phyloP scores from a whole-genome alignment of 78 protist genomes.

The Chrysochromulina parva region DNA sequence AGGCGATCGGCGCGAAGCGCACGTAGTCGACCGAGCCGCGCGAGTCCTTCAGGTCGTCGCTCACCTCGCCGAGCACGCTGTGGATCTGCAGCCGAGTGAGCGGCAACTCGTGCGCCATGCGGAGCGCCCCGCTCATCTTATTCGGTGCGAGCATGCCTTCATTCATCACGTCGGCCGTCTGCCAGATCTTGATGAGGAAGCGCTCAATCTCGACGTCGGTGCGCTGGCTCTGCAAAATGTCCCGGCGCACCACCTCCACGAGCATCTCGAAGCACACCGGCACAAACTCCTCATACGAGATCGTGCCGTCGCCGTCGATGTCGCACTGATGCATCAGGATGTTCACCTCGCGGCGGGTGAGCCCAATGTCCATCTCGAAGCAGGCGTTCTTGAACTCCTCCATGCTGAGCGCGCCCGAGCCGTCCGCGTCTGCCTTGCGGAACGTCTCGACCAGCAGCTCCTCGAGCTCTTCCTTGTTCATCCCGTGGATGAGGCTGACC shows the following conservation, averaged over 20 bases:
- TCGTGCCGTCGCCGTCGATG: not conserved
- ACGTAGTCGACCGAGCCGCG: not conserved
- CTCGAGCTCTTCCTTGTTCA: not conserved
- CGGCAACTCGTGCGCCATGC: not conserved
- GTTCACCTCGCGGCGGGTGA: not conserved
- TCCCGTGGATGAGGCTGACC: slow-evolving; percentile 2
- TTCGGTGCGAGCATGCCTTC: not conserved
- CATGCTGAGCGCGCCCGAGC: not conserved
- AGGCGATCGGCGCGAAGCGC: not conserved
- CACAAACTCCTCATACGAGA: not conserved
- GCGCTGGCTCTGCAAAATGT: no score
- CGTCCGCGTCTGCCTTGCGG: not conserved
- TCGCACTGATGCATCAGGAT: not conserved
- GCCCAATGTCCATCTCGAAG: not conserved
- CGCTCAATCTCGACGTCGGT: not conserved
- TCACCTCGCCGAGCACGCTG: not conserved
- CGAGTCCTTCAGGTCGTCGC: not conserved
- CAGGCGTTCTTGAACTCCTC: not conserved
- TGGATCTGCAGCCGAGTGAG: slow-evolving; percentile 13
- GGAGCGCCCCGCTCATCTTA: not conserved
- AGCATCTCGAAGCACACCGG: not conserved
- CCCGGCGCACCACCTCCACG: not conserved
- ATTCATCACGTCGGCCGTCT: not conserved
- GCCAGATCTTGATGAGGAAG: not conserved
- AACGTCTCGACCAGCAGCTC: not conserved